A percentile compares a stretch with the other conserved stretches of the same genome.
Evolutionary conservation across 2,329 filamentous ascomycete genomes (phyloP).

Genomic region (Trichoderma endophyticum): DNA sequence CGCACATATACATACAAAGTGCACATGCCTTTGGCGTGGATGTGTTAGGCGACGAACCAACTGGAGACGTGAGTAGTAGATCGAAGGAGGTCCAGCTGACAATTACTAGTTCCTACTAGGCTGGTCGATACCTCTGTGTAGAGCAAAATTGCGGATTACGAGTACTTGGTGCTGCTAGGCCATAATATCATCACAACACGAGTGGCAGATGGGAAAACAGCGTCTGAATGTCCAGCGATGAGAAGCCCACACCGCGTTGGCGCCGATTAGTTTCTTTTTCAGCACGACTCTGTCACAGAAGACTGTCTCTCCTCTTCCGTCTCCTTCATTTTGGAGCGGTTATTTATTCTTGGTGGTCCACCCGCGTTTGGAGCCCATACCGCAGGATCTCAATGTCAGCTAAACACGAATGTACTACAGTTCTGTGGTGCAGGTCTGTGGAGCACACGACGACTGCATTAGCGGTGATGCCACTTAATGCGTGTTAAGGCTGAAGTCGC

Average conservation of each 20-base stretch:
- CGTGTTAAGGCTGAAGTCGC: conserved; percentile 16
- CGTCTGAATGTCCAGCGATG: background rate
- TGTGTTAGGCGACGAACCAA: conserved; percentile 13
- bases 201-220: background rate
- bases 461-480: background rate
- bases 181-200: background rate
- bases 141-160: background rate
- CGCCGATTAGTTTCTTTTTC: background rate
- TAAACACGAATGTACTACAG: background rate
- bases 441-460: conserved; percentile 8
- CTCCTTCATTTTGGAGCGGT: background rate
- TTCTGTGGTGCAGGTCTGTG: background rate
- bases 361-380: background rate
- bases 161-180: background rate
- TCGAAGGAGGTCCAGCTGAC: background rate
- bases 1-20: background rate
- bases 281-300: background rate
- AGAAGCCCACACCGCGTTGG: background rate
- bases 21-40: background rate
- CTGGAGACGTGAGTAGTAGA: background rate
- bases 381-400: background rate
- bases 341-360: background rate
- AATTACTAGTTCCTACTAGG: background rate
- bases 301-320: background rate
- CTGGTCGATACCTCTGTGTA: background rate